Evolutionary conservation across 208 protist species (phyloP).

Genomic region (Ichthyophonus hoferi): DNA sequence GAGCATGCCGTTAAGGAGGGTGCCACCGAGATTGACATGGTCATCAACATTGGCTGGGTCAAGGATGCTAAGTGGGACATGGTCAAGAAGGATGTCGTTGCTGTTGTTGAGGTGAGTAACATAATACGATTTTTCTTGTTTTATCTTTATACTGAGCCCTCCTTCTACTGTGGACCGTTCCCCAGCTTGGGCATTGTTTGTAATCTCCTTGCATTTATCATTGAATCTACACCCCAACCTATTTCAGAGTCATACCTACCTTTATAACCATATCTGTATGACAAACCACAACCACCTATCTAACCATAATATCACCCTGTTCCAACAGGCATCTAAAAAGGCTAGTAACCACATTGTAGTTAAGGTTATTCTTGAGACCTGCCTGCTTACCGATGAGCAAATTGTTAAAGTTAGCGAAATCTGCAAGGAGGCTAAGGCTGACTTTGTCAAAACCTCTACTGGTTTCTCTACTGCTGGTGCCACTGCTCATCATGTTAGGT

Average conservation of each 20-base stretch:
- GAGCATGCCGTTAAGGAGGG: background rate
- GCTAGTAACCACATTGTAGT: background rate
- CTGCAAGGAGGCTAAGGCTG: background rate
- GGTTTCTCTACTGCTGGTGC: conserved; percentile 22
- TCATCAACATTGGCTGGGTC: conserved; percentile 11
- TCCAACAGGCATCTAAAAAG: background rate
- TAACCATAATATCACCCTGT: too few relatives aligned
- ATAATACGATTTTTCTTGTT: too few relatives aligned
- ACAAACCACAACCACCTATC: too few relatives aligned
- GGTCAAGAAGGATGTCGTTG: background rate
- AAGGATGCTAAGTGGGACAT: conserved; percentile 12
- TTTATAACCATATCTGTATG: too few relatives aligned
- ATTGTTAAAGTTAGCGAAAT: background rate
- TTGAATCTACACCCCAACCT: too few relatives aligned
- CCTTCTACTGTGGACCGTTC: too few relatives aligned
- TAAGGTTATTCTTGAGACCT: conserved; percentile 18
- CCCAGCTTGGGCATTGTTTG: too few relatives aligned
- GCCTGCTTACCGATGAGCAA: conserved; percentile 2
- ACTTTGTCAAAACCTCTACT: conserved; percentile 25
- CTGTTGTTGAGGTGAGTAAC: background rate
- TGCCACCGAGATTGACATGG: conserved; percentile 32
- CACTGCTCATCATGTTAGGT: background rate
- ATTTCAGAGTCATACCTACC: too few relatives aligned
- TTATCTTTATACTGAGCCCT: too few relatives aligned
- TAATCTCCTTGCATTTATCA: too few relatives aligned